phyloP scores from a whole-genome alignment of 139 green algal genomes.

The Auxenochlorella pyrenoidosa region DNA sequence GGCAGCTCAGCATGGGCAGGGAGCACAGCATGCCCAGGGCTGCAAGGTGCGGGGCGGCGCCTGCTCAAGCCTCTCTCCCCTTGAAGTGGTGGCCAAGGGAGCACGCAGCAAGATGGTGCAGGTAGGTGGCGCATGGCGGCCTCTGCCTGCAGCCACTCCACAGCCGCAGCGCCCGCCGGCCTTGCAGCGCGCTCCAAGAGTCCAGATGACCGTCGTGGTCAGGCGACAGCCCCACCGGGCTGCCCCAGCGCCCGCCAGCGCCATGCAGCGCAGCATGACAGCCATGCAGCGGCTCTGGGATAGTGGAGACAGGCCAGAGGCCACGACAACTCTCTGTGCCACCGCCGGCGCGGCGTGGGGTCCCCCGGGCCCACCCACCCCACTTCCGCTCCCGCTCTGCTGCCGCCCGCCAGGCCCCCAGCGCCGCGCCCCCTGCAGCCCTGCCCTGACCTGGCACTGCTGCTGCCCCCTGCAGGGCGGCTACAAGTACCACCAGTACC shows the following conservation, averaged over 20 bases:
- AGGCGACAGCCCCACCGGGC: no score
- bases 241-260: not conserved
- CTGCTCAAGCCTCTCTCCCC: not conserved
- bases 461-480: slow-evolving; percentile 64
- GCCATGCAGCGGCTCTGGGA: not conserved
- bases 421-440: not conserved
- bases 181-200: no score
- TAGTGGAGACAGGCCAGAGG: no score
- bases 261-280: slow-evolving; percentile 13
- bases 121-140: not conserved
- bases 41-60: not conserved
- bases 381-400: not conserved
- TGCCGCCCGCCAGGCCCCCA: not conserved
- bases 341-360: not conserved
- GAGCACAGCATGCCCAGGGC: not conserved
- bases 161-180: not conserved
- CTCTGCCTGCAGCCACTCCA: not conserved
- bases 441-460: not conserved
- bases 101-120: slow-evolving; percentile 7
- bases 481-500: slow-evolving; percentile 98
- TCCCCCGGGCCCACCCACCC: not conserved
- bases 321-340: no score
- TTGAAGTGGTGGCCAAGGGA: no score
- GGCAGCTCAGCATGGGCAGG: not conserved
- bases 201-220: no score